Conservation (phyloP, 371 early-diverging fungal genomes). For the Mucor irregularis region DNA sequence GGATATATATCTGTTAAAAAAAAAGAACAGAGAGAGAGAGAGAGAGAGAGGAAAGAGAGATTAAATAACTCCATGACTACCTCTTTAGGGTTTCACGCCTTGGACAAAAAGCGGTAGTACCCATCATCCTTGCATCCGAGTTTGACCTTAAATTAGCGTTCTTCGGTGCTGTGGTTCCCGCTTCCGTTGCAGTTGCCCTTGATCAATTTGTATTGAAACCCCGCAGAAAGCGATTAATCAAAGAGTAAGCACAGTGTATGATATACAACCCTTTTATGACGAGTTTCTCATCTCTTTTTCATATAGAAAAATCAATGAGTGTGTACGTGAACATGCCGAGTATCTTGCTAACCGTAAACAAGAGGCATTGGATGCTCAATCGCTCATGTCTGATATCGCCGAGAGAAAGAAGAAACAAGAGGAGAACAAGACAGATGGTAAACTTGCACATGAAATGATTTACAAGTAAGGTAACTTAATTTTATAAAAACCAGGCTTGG, state of each 20-base stretch:
- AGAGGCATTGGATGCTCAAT: constrained; percentile 79
- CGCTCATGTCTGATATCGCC: constrained; percentile 70
- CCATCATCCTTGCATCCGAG: constrained; percentile 74
- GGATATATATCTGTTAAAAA: no score
- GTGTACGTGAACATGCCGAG: constrained; percentile 78
- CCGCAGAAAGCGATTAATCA: constrained; percentile 58
- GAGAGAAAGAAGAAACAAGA: constrained; percentile 70
- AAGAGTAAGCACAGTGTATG: constrained; percentile 62
- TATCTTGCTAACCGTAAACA: constrained; percentile 69
- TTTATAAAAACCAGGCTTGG: constrained; percentile 58
- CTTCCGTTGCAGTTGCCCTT: constrained; percentile 58
- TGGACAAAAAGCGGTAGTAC: constrained; percentile 83
- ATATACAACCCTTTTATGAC: no score
- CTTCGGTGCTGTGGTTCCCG: constrained; percentile 69
- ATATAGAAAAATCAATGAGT: constrained; percentile 67
- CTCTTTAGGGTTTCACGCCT: constrained; percentile 69
- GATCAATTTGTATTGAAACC: constrained; percentile 75
- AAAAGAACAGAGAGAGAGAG: not conserved
- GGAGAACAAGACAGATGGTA: constrained; percentile 62
- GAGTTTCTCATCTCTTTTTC: not conserved
- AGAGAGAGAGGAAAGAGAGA: not conserved
- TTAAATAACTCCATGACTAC: not conserved
- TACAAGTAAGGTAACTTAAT: not conserved
- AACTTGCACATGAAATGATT: no score
- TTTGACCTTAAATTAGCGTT: constrained; percentile 71